These are phyloP conservation scores for Aegilops sharonensis DNA, from an alignment of 176 grass and related monocot species.

Conservation along the genomic window DNA sequence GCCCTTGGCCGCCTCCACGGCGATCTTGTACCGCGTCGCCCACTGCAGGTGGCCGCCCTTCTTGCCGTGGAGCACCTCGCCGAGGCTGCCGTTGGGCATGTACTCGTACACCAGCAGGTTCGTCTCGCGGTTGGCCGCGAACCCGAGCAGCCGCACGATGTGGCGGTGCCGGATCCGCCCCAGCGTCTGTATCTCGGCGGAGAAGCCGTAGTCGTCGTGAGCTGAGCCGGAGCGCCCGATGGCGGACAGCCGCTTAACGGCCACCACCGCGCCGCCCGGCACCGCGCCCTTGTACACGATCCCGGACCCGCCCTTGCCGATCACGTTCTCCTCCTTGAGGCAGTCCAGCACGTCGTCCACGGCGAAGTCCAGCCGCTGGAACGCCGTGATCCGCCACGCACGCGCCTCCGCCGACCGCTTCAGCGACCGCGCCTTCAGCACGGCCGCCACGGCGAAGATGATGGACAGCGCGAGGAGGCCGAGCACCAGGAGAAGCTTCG, in stretches of 20 bases:
- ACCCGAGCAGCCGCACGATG: slow-evolving; percentile 87
- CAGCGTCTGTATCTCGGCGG: slow-evolving; percentile 89
- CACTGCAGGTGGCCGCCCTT: slow-evolving; percentile 85
- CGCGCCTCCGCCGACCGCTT: slow-evolving; percentile 58
- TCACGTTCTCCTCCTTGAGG: slow-evolving; percentile 90
- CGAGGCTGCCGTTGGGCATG: slow-evolving; percentile 94
- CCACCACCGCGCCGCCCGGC: slow-evolving; percentile 56
- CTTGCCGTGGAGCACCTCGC: slow-evolving; percentile 87
- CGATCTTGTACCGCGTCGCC: slow-evolving; percentile 89
- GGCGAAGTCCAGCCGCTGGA: slow-evolving; percentile 82
- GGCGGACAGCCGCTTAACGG: slow-evolving; percentile 81
- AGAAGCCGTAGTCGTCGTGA: slow-evolving; percentile 86
- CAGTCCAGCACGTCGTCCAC: slow-evolving; percentile 80
- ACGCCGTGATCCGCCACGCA: slow-evolving; percentile 85
- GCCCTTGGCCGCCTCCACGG: slow-evolving; percentile 84
- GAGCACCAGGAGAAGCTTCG: slow-evolving; percentile 76
- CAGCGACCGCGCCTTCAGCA: slow-evolving; percentile 73
- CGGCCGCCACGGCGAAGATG: slow-evolving; percentile 63
- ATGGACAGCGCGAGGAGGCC: slow-evolving; percentile 75
- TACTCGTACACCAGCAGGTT: slow-evolving; percentile 94
- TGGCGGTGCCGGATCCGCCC: slow-evolving; percentile 86
- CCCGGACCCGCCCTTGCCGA: slow-evolving; percentile 87
- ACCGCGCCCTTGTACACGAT: slow-evolving; percentile 87
- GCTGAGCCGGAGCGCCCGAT: slow-evolving; percentile 51
- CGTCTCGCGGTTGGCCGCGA: slow-evolving; percentile 68